Percentiles rank a stretch among this genome's conserved stretches.
Conservation (phyloP, 2,329 filamentous ascomycete species). For the Didymella pomorum region DNA sequence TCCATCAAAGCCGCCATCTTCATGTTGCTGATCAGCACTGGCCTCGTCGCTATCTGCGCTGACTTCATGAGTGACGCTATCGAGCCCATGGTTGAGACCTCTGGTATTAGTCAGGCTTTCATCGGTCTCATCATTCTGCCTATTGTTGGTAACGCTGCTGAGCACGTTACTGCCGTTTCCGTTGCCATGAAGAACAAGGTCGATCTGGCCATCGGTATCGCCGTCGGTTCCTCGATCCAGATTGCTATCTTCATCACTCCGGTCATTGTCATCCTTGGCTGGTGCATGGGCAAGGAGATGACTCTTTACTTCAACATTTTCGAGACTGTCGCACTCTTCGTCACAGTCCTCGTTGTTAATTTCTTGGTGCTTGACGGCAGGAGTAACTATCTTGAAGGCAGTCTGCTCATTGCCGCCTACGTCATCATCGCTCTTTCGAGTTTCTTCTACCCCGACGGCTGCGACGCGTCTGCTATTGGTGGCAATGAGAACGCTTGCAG, state of each 20-base stretch:
- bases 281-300: constrained; percentile 78
- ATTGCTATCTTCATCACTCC: constrained; percentile 81
- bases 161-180: constrained; percentile 81
- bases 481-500: constrained; percentile 41
- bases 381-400: constrained; percentile 83
- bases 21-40: constrained; percentile 63
- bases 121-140: constrained; percentile 82
- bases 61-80: constrained; percentile 82
- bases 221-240: constrained; percentile 81
- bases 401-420: constrained; percentile 78
- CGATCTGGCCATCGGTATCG: constrained; percentile 82
- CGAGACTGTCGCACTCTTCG: constrained; percentile 76
- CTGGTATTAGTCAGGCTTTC: constrained; percentile 73
- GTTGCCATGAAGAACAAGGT: constrained; percentile 86
- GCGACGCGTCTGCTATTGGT: constrained; percentile 55
- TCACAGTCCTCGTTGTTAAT: constrained; percentile 83
- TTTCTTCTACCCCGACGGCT: constrained; percentile 59
- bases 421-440: constrained; percentile 73
- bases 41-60: constrained; percentile 66
- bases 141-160: constrained; percentile 83
- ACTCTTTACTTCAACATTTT: constrained; percentile 68
- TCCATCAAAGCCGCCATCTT: constrained; percentile 65
- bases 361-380: constrained; percentile 85
- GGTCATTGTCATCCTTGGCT: constrained; percentile 77
- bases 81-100: constrained; percentile 68